Evolutionary conservation across 169 alveolate species (phyloP).

Genomic region (Plasmodium cynomolgi): DNA sequence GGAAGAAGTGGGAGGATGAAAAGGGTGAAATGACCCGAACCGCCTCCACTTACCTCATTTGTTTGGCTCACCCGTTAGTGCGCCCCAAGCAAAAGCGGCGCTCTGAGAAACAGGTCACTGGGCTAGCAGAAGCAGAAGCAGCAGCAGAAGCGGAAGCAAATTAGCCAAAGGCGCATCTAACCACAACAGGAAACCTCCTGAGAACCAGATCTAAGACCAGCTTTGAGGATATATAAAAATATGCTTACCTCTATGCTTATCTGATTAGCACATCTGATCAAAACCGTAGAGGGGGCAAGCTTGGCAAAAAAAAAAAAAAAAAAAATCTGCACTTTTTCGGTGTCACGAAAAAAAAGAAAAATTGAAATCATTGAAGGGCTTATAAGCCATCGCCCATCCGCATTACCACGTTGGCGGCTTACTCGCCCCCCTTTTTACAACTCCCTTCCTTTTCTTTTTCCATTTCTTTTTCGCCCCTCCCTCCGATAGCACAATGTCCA

Average conservation of each 20-base stretch:
- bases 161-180: not conserved
- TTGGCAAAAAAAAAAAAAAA: not conserved
- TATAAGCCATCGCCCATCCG: not conserved
- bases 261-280: not conserved
- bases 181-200: not conserved
- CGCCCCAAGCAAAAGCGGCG: not conserved
- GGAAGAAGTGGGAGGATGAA: not conserved
- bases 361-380: not conserved
- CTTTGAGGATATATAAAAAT: not conserved
- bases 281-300: not conserved
- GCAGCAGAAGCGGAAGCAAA: not conserved
- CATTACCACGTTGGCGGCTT: not conserved
- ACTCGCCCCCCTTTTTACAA: not conserved
- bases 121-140: not conserved
- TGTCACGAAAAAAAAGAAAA: not conserved
- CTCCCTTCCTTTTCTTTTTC: not conserved
- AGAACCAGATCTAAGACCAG: not conserved
- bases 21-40: not conserved
- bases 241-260: not conserved
- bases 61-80: not conserved
- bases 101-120: not conserved
- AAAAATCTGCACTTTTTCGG: not conserved
- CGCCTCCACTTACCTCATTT: not conserved
- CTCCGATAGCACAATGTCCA: slow-evolving; percentile 83
- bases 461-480: not conserved